A percentile compares a stretch with the other conserved stretches of the same genome.
Conservation (phyloP, 768 basidiomycete genomes). For the Amanita thiersii region DNA sequence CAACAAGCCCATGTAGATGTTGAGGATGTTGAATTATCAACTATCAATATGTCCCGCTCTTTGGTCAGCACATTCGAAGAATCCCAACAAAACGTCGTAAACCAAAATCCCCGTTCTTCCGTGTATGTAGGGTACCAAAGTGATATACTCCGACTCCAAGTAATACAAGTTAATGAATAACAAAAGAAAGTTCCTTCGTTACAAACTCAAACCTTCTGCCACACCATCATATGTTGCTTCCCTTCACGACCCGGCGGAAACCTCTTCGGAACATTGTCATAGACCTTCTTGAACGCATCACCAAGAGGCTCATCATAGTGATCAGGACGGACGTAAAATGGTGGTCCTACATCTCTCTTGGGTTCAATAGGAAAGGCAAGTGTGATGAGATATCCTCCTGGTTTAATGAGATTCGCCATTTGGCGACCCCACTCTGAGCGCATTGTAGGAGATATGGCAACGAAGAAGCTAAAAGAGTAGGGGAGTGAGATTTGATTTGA, state of each 20-base stretch:
- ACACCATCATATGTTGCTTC: slow-evolving; percentile 46
- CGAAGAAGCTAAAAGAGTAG: slow-evolving; percentile 49
- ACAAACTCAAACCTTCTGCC: slow-evolving; percentile 34
- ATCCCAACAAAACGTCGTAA: too few species aligned
- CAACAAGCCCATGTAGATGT: too few species aligned
- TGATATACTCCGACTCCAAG: too few species aligned
- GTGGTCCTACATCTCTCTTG: slow-evolving; percentile 42
- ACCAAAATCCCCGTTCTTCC: too few species aligned
- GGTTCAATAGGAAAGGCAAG: slow-evolving; percentile 49
- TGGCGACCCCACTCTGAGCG: slow-evolving; percentile 50
- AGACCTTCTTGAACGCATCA: slow-evolving; percentile 41
- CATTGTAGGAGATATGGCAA: slow-evolving; percentile 51
- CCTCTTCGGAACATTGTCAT: slow-evolving; percentile 41
- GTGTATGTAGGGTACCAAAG: too few species aligned
- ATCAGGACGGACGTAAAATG: slow-evolving; percentile 50
- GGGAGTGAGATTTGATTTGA: background rate
- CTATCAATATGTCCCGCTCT: too few species aligned
- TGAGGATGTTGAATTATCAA: too few species aligned
- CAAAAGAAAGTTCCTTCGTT: too few species aligned
- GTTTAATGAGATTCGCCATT: slow-evolving; percentile 47
- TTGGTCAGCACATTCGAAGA: too few species aligned
- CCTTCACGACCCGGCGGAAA: slow-evolving; percentile 33
- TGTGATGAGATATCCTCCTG: slow-evolving; percentile 56
- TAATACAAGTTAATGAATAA: too few species aligned
- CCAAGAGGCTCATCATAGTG: slow-evolving; percentile 46